Percentiles rank a stretch among this genome's conserved stretches.
These are phyloP conservation scores for Ascochyta lentis DNA, from an alignment of 2,329 filamentous ascomycete species.

Conservation along the genomic window DNA sequence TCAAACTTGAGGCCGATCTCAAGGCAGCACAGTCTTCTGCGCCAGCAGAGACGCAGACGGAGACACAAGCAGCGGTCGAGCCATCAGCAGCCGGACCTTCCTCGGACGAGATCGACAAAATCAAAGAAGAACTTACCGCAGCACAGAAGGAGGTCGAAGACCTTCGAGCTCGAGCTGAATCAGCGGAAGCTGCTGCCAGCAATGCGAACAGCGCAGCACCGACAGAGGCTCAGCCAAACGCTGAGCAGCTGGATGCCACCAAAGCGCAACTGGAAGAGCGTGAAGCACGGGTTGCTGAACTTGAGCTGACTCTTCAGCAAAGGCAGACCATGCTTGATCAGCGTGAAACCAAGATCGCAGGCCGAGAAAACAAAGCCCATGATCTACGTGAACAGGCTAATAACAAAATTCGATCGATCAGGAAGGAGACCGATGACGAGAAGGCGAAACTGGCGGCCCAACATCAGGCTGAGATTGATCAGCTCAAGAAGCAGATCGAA, in stretches of 20 bases:
- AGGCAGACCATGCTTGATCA: constrained; percentile 19
- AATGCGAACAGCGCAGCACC: constrained; percentile 14
- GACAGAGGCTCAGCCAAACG: constrained; percentile 56
- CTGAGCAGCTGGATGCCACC: constrained; percentile 50
- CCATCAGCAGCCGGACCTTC: constrained; percentile 9
- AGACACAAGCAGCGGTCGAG: constrained; percentile 17
- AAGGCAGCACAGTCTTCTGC: constrained; percentile 32
- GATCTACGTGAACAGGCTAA: constrained; percentile 64
- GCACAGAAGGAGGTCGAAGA: constrained; percentile 56
- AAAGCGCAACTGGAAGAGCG: constrained; percentile 43
- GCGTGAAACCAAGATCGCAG: constrained; percentile 25
- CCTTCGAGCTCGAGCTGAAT: constrained; percentile 49
- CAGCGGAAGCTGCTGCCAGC: constrained; percentile 22
- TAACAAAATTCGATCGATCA: constrained; percentile 65
- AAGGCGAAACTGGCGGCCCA: constrained; percentile 53
- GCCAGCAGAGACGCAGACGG: constrained; percentile 21
- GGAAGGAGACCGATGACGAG: constrained; percentile 38
- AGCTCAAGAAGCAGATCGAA: constrained; percentile 32
- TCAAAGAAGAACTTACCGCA: constrained; percentile 50
- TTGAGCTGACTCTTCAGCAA: constrained; percentile 56
- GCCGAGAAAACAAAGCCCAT: constrained; percentile 32
- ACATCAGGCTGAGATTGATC: constrained; percentile 47
- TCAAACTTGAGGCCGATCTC: constrained; percentile 43
- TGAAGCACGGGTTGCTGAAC: constrained; percentile 30
- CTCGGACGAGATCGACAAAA: constrained; percentile 26